phyloP scores from a whole-genome alignment of 441 rosid species.

The Manihot esculenta region DNA sequence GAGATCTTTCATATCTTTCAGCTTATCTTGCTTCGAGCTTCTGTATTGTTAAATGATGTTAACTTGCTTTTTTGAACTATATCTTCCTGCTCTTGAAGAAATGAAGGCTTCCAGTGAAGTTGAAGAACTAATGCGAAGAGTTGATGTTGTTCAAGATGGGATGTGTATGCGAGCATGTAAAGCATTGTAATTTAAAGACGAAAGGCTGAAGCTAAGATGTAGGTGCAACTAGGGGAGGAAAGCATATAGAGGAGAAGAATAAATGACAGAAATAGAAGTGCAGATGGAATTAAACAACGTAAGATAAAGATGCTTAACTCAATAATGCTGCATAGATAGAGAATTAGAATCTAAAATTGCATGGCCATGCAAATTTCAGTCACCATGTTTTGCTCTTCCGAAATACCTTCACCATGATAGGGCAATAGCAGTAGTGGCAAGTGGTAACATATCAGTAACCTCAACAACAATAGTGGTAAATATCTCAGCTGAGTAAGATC shows the following conservation, averaged over 20 bases:
- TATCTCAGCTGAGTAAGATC: too few species aligned
- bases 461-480: too few species aligned
- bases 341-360: conserved; percentile 48
- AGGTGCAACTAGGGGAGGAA: conserved; percentile 44
- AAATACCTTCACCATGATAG: conserved; percentile 8
- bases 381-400: conserved; percentile 6
- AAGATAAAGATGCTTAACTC: conserved; percentile 65
- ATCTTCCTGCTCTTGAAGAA: not conserved
- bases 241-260: conserved; percentile 33
- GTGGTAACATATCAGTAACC: too few species aligned
- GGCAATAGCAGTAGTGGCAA: not conserved
- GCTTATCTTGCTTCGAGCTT: conserved; percentile 19
- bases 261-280: conserved; percentile 44
- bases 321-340: conserved; percentile 49
- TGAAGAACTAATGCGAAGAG: not conserved
- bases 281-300: conserved; percentile 30
- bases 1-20: conserved; percentile 20
- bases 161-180: conserved; percentile 9
- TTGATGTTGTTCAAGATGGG: conserved; percentile 11
- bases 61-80: not conserved
- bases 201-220: conserved; percentile 19
- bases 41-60: conserved; percentile 16
- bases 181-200: conserved; percentile 29
- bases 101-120: not conserved
- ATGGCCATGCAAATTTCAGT: conserved; percentile 28